Conservation (phyloP, 106 monocot species). For the Narthecium ossifragum region DNA sequence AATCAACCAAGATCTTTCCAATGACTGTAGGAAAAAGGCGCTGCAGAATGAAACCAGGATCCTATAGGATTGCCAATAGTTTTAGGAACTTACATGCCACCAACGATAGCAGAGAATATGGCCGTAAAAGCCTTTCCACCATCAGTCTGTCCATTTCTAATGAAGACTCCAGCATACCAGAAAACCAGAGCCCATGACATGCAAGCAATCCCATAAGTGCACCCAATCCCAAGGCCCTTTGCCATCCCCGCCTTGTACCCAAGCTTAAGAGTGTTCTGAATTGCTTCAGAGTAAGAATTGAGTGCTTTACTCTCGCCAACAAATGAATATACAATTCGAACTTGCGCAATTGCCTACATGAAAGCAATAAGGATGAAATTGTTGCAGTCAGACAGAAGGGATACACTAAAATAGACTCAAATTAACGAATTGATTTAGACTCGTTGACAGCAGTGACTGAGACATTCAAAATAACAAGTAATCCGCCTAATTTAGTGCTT, state of each 20-base stretch:
- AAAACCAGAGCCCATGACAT: slow-evolving; percentile 98
- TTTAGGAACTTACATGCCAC: slow-evolving; percentile 80
- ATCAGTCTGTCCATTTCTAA: slow-evolving; percentile 94
- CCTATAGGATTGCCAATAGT: no score
- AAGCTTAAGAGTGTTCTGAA: slow-evolving; percentile 83
- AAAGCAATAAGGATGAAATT: background rate
- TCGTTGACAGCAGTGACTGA: no score
- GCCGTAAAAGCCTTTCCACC: slow-evolving; percentile 99
- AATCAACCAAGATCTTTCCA: no score
- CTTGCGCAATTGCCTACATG: slow-evolving; percentile 83
- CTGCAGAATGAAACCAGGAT: no score
- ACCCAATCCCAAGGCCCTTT: slow-evolving; percentile 97
- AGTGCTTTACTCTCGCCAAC: slow-evolving; percentile 79
- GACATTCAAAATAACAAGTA: no score
- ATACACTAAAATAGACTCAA: no score
- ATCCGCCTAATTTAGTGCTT: no score
- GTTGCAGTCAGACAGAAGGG: no score
- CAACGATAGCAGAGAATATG: slow-evolving; percentile 98
- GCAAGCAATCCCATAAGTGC: slow-evolving; percentile 94
- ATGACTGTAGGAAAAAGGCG: no score
- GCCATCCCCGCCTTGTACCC: slow-evolving; percentile 98
- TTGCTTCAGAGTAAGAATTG: slow-evolving; percentile 88
- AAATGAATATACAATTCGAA: slow-evolving; percentile 92
- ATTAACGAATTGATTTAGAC: no score
- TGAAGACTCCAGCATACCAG: slow-evolving; percentile 99